phyloP scores from a whole-genome alignment of 2,329 filamentous ascomycete genomes.

The Rosellinia necatrix region DNA sequence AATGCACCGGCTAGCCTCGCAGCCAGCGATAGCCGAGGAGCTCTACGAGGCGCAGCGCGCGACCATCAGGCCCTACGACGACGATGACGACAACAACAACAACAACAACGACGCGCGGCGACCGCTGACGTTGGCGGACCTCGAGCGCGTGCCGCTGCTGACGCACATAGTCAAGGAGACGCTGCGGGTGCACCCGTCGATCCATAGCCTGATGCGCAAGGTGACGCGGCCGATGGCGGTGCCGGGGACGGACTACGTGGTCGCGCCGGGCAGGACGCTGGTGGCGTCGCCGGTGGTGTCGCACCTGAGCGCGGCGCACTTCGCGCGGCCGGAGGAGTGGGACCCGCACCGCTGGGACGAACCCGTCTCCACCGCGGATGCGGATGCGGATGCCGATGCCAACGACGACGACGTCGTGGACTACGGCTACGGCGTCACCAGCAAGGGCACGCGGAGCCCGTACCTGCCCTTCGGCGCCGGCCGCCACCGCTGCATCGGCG shows the following conservation, averaged over 20 bases:
- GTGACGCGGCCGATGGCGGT: slow-evolving; percentile 70
- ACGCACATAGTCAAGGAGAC: slow-evolving; percentile 73
- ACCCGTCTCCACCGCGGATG: slow-evolving; percentile 6
- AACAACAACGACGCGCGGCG: no score
- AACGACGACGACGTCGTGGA: slow-evolving; percentile 30
- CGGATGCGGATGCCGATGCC: no score
- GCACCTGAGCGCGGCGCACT: slow-evolving; percentile 60
- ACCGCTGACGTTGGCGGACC: slow-evolving; percentile 55
- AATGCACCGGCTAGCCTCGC: slow-evolving; percentile 71
- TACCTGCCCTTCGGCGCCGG: slow-evolving; percentile 77
- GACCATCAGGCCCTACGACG: no score
- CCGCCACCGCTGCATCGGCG: slow-evolving; percentile 74
- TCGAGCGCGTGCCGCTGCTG: slow-evolving; percentile 65
- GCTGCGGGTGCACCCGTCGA: slow-evolving; percentile 71
- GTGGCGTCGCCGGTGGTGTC: slow-evolving; percentile 51
- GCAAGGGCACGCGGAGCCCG: slow-evolving; percentile 46
- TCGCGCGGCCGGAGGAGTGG: slow-evolving; percentile 62
- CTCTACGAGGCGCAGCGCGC: slow-evolving; percentile 75
- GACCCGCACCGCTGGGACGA: slow-evolving; percentile 67
- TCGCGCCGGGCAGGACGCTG: slow-evolving; percentile 55
- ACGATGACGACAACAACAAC: no score
- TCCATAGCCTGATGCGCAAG: slow-evolving; percentile 74
- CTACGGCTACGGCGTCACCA: slow-evolving; percentile 40
- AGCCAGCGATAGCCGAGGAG: slow-evolving; percentile 71
- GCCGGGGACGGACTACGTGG: slow-evolving; percentile 58